Conservation (phyloP, 768 basidiomycete genomes). For the Mycena crocata region DNA sequence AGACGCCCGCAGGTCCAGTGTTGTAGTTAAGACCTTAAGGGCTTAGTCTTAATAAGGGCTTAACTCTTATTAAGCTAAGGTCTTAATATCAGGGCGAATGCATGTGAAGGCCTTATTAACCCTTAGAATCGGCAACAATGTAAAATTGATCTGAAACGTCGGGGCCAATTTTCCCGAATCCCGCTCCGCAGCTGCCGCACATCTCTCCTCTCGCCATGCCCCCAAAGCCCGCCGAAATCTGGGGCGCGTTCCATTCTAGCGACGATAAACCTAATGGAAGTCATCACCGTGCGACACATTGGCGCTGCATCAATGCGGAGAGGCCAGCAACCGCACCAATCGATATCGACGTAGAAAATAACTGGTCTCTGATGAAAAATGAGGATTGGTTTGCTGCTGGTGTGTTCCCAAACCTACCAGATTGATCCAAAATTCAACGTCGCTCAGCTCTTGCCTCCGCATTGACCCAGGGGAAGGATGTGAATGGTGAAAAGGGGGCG, state of each 20-base stretch:
- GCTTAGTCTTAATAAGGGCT: too few species aligned
- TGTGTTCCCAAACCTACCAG: not conserved
- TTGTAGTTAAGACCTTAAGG: too few species aligned
- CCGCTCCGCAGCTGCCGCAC: too few species aligned
- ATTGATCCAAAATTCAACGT: not conserved
- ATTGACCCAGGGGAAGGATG: not conserved
- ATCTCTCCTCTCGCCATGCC: too few species aligned
- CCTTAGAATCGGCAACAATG: too few species aligned
- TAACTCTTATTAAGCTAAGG: too few species aligned
- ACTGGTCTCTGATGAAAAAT: slow-evolving; percentile 2
- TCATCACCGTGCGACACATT: slow-evolving; percentile 12
- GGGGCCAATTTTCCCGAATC: too few species aligned
- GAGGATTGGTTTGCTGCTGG: slow-evolving; percentile 1
- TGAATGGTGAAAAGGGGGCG: not conserved
- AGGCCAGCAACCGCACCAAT: slow-evolving; percentile 1
- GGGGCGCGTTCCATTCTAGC: slow-evolving; percentile 7
- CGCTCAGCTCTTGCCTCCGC: not conserved
- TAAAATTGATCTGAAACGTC: too few species aligned
- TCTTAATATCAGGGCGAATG: too few species aligned
- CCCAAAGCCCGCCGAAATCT: not conserved
- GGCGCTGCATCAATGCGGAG: slow-evolving; percentile 10
- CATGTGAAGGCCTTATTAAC: too few species aligned
- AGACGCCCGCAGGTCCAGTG: too few species aligned
- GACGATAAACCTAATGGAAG: slow-evolving; percentile 1
- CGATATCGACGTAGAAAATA: not conserved